phyloP scores from a whole-genome alignment of 345 rosid genomes.

The Syzygium grande region DNA sequence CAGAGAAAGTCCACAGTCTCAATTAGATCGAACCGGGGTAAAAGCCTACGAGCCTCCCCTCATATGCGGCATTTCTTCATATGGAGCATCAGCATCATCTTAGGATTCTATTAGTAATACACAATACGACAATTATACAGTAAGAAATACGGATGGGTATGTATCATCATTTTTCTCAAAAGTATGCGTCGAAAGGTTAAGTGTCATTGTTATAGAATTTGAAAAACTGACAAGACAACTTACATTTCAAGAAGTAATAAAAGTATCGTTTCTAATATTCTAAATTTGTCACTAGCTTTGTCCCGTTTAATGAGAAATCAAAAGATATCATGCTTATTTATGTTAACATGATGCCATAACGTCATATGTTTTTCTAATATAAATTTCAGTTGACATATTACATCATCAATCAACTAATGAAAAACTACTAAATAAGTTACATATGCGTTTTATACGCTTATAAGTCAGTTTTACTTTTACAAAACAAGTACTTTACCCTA shows the following conservation, averaged over 20 bases:
- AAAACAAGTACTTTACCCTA: not conserved
- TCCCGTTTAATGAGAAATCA: not conserved
- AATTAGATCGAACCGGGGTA: not conserved
- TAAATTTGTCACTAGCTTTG: not conserved
- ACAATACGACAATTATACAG: not conserved
- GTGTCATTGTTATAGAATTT: not conserved
- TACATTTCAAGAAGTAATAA: not conserved
- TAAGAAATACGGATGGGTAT: not conserved
- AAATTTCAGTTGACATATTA: not conserved
- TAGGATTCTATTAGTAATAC: too few species aligned
- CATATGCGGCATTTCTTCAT: not conserved
- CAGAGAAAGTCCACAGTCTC: not conserved
- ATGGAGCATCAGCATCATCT: not conserved
- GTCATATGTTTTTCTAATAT: not conserved
- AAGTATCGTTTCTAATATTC: not conserved
- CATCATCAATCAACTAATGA: not conserved
- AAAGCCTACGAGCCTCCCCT: not conserved
- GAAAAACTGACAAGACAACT: not conserved
- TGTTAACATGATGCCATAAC: not conserved
- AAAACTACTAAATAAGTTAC: not conserved
- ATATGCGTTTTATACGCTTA: not conserved
- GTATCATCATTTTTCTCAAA: not conserved
- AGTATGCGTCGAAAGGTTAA: not conserved
- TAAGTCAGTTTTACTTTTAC: not conserved
- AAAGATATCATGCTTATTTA: not conserved